Conservation (phyloP, 2,329 filamentous ascomycete genomes). For the Zasmidium cellare region DNA sequence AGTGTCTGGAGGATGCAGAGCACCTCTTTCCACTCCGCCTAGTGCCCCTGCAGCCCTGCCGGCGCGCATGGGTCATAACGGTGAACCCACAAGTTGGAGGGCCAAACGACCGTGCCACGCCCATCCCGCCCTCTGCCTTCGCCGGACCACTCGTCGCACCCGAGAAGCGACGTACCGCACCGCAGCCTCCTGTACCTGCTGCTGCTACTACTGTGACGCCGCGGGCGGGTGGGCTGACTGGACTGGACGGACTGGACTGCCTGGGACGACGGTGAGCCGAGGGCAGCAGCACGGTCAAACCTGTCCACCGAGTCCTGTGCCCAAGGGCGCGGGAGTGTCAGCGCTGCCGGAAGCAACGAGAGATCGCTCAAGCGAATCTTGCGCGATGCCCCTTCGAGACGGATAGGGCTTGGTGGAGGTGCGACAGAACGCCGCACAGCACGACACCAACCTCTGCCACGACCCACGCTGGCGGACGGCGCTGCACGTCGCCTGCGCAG, state of each 20-base stretch:
- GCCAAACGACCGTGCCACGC: conserved; percentile 17
- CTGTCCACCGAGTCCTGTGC: not conserved
- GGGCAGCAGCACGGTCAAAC: not conserved
- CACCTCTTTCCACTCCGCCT: conserved; percentile 7
- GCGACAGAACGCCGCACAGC: not conserved
- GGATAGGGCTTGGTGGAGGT: conserved; percentile 6
- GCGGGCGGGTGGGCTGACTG: too few relatives aligned
- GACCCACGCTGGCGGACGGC: conserved; percentile 9
- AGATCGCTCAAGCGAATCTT: conserved; percentile 5
- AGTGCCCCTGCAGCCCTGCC: conserved; percentile 16
- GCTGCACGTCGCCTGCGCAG: not conserved
- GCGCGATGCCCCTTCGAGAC: conserved; percentile 11
- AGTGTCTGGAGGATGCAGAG: conserved; percentile 16
- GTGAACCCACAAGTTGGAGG: conserved; percentile 14
- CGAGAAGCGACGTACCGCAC: conserved; percentile 25
- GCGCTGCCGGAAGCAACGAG: not conserved
- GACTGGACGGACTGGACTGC: conserved; percentile 7
- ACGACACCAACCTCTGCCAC: not conserved
- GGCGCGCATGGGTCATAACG: conserved; percentile 10
- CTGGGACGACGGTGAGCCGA: conserved; percentile 14
- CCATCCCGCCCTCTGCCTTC: conserved; percentile 1
- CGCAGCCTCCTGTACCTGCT: conserved; percentile 59
- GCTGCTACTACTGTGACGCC: too few relatives aligned
- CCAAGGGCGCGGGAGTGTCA: not conserved
- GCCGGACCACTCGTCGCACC: conserved; percentile 8